Base-by-base conservation (phyloP, 1,139 yeast species). In the Lipomyces yarrowii region DNA sequence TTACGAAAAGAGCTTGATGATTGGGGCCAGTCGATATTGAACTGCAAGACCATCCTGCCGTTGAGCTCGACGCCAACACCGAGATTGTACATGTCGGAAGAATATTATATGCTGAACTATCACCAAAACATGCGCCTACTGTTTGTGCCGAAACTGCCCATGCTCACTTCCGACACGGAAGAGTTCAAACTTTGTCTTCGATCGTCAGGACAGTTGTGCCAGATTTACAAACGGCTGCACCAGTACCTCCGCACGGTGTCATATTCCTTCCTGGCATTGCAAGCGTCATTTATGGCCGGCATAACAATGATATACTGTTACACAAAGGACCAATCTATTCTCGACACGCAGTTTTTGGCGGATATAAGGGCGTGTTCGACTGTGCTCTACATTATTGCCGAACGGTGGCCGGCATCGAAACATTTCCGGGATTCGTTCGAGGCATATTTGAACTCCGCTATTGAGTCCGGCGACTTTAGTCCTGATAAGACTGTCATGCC, bases 281-380 rank as follows among this genome's bases (percentile, higher is more conserved):
- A 66, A 33, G 65, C 69, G n/a, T 57, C 65, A 5, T 66, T 68
- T 26, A 66, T 64, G 69, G 69, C 69, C 5, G 69, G 69, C 23
- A 66, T 66, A 37, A 66, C 69, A 8, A 51, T 66, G 61, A 62
- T 66, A 11, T 66, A 66, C 52, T 66, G 69, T 58, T 66, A 64
- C 42, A 66, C 69, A 7, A 61, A 59, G 51, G 67, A 64, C 37
- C 69, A 61, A 21, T 61, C 69, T 4, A 63, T 66, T 55, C 61
- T 64, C 26, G 68, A 65, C 42, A 57, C 68, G 26, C 69, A 67
- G 39, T 65, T 64, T 37, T 42, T 64, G 46, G 60, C 65, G 6
- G 68, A 66, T 42, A 64, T 66, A 33, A 32, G 65, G n/a, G 69
- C 69, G 2, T 66, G 69, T 48, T 65, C 68, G n/a, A 58, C 67